Conservation (phyloP, 495 filamentous ascomycete genomes). For the Talaromyces liani region DNA sequence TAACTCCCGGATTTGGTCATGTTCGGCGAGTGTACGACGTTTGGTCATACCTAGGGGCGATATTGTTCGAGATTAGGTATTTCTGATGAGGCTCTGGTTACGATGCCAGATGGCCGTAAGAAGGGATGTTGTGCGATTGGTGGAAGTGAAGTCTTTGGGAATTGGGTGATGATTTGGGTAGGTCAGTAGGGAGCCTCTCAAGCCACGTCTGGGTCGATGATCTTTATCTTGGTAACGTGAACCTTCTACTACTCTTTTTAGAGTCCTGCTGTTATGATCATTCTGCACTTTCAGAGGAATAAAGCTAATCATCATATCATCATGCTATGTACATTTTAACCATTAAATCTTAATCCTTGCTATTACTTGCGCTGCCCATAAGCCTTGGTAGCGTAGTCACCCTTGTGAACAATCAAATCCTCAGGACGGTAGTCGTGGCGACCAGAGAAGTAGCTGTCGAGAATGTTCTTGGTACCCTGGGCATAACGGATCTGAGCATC, state of each 20-base stretch:
- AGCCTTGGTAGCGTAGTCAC: constrained; percentile 92
- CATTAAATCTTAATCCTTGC: background rate
- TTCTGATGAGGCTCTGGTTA: background rate
- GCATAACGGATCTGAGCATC: constrained; percentile 97
- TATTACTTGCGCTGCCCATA: constrained; percentile 74
- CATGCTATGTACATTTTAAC: constrained; percentile 1
- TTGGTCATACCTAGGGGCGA: background rate
- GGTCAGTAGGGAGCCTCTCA: no score
- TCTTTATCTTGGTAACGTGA: no score
- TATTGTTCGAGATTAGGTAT: background rate
- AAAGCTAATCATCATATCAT: background rate
- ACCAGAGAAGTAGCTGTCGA: constrained; percentile 84
- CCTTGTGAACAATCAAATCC: constrained; percentile 87
- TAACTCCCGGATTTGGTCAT: background rate
- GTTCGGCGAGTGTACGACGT: no score
- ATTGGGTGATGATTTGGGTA: no score
- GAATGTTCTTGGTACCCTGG: constrained; percentile 77
- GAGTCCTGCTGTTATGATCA: no score
- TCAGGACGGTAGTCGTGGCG: constrained; percentile 78
- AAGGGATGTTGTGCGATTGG: no score
- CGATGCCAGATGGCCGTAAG: no score
- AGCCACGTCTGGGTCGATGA: no score
- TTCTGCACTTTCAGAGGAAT: background rate
- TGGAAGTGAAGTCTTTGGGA: background rate
- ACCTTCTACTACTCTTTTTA: no score